Evolutionary conservation across 345 rosid species (phyloP).

Genomic region (Citrus medica): DNA sequence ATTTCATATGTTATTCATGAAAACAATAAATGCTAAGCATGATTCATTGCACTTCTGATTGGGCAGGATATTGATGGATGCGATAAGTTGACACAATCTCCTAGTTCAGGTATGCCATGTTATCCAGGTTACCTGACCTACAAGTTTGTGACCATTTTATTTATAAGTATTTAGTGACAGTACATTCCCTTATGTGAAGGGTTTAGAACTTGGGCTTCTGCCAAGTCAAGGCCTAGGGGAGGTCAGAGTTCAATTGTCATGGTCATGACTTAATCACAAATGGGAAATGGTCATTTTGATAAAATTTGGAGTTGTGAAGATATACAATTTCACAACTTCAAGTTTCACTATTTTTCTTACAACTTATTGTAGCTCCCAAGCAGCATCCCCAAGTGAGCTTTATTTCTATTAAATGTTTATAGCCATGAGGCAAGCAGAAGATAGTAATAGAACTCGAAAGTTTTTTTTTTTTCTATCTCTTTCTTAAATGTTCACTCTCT

Average conservation of each 20-base stretch:
- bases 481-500: not conserved
- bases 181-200: not conserved
- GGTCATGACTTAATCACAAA: not conserved
- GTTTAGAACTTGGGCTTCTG: not conserved
- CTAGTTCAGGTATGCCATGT: constrained; percentile 23
- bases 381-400: not conserved
- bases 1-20: not conserved
- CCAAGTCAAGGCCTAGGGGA: not conserved
- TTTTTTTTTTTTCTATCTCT: not conserved
- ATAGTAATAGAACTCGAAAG: not conserved
- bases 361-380: not conserved
- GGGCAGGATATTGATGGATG: constrained; percentile 46
- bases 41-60: constrained; percentile 12
- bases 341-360: not conserved
- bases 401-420: not conserved
- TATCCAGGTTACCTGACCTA: not conserved
- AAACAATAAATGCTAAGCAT: constrained; percentile 10
- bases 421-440: not conserved
- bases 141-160: constrained; percentile 4
- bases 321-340: not conserved
- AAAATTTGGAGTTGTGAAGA: not conserved
- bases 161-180: not conserved
- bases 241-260: not conserved
- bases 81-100: constrained; percentile 22
- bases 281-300: not conserved